Conservation (phyloP, 2,329 filamentous ascomycete genomes). For the Colletotrichum paranaense region DNA sequence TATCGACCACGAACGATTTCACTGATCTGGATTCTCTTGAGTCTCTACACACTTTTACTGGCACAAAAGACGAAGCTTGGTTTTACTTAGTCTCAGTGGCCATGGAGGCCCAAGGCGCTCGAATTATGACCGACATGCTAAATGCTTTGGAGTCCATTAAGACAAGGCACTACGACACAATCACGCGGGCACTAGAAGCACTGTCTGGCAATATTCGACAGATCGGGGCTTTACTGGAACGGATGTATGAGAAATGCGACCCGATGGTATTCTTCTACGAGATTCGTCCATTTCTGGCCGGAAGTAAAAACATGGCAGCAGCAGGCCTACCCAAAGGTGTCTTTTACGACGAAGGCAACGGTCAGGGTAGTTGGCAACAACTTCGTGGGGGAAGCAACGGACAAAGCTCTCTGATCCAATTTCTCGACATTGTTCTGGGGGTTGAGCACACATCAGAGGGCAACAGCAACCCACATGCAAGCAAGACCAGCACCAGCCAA, state of each 20-base stretch:
- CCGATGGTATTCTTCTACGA: conserved; percentile 89
- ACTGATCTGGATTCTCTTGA: conserved; percentile 76
- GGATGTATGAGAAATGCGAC: conserved; percentile 92
- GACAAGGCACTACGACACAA: conserved; percentile 66
- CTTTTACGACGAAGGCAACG: conserved; percentile 82
- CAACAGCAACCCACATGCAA: conserved; percentile 42
- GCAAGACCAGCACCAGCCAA: conserved; percentile 19
- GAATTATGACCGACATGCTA: conserved; percentile 81
- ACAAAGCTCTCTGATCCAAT: conserved; percentile 91
- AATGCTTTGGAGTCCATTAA: conserved; percentile 78
- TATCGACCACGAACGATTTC: conserved; percentile 64
- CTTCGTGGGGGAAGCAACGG: conserved; percentile 93
- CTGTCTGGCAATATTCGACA: conserved; percentile 76
- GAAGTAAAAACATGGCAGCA: conserved; percentile 90
- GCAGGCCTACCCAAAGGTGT: conserved; percentile 87
- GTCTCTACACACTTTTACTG: conserved; percentile 86
- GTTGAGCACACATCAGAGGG: conserved; percentile 75
- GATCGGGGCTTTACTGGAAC: conserved; percentile 74
- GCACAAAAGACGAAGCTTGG: conserved; percentile 91
- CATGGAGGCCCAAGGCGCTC: conserved; percentile 84
- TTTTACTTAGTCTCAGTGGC: conserved; percentile 92
- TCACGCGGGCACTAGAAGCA: conserved; percentile 72
- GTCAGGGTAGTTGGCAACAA: conserved; percentile 75
- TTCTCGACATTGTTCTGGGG: conserved; percentile 88
- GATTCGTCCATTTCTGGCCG: conserved; percentile 89